Conservation (phyloP, 2,329 filamentous ascomycete species). For the Aspergillus persii region DNA sequence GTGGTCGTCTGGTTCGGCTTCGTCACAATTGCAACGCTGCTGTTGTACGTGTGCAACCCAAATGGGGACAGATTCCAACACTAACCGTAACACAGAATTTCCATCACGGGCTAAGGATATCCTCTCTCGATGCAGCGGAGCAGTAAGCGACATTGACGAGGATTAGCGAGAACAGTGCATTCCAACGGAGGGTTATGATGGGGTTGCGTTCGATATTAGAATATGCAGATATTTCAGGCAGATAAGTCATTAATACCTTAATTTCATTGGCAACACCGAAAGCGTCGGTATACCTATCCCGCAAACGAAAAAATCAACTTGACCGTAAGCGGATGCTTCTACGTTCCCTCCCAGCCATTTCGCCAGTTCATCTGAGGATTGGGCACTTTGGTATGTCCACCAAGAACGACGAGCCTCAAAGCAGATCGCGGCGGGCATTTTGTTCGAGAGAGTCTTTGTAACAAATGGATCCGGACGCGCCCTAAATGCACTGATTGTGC, state of each 20-base stretch:
- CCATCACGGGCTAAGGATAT: constrained; percentile 54
- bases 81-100: constrained; percentile 39
- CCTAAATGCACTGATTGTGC: constrained; percentile 56
- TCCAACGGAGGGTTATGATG: constrained; percentile 53
- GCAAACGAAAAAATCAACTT: constrained; percentile 60
- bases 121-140: constrained; percentile 53
- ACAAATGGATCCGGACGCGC: constrained; percentile 48
- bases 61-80: neutral
- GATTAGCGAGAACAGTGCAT: constrained; percentile 51
- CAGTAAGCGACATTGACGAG: constrained; percentile 63
- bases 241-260: constrained; percentile 33
- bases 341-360: constrained; percentile 53
- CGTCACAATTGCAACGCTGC: constrained; percentile 61
- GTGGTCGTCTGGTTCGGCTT: constrained; percentile 57
- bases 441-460: constrained; percentile 61
- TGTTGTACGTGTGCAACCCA: constrained; percentile 47
- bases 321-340: constrained; percentile 47
- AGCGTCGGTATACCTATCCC: constrained; percentile 58
- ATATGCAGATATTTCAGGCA: neutral
- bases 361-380: constrained; percentile 57
- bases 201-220: constrained; percentile 46
- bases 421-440: constrained; percentile 56
- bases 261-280: constrained; percentile 64
- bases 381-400: constrained; percentile 51
- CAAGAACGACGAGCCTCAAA: constrained; percentile 62